A percentile compares a stretch with the other conserved stretches of the same genome.
Conservation (phyloP, 2,329 filamentous ascomycete species). For the Colletotrichum gloeosporioides region DNA sequence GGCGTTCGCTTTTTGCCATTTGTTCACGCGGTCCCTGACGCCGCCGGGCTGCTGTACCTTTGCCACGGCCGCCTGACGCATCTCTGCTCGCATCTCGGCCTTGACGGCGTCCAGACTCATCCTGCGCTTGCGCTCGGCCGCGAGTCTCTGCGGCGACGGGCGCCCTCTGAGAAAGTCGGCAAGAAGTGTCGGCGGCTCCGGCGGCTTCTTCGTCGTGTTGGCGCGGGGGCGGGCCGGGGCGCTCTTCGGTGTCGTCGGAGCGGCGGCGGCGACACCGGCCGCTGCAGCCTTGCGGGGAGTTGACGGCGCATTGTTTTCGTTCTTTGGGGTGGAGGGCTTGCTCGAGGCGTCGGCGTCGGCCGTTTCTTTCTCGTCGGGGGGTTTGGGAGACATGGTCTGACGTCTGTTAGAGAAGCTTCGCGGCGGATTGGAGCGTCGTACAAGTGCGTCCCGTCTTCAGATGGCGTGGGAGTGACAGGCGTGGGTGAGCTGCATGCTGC, state of each 20-base stretch:
- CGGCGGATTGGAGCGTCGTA: neutral
- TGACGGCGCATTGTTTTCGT: constrained; percentile 1
- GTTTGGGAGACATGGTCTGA: constrained; percentile 22
- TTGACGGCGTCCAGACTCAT: constrained; percentile 59
- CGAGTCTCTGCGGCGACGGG: constrained; percentile 59
- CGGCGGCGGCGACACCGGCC: neutral
- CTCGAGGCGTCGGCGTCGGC: neutral
- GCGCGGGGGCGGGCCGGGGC: constrained; percentile 44
- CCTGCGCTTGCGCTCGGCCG: constrained; percentile 58
- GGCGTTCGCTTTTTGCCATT: constrained; percentile 84
- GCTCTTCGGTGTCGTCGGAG: constrained; percentile 42
- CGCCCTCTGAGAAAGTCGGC: constrained; percentile 64
- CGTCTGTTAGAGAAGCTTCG: neutral
- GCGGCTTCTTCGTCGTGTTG: constrained; percentile 43
- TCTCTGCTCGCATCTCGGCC: constrained; percentile 55
- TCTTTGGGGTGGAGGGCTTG: constrained; percentile 7
- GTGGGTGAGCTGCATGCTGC: constrained; percentile 22
- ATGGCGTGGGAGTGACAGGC: neutral
- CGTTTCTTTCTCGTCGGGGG: constrained; percentile 19
- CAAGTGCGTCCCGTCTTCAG: constrained; percentile 5
- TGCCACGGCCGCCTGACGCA: constrained; percentile 63
- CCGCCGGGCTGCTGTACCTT: constrained; percentile 67
- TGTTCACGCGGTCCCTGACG: constrained; percentile 80
- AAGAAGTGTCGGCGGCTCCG: constrained; percentile 54
- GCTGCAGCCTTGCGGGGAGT: constrained; percentile 8